Base-by-base conservation (phyloP, 306 rosid species). In the Gastrolobium villosum region DNA sequence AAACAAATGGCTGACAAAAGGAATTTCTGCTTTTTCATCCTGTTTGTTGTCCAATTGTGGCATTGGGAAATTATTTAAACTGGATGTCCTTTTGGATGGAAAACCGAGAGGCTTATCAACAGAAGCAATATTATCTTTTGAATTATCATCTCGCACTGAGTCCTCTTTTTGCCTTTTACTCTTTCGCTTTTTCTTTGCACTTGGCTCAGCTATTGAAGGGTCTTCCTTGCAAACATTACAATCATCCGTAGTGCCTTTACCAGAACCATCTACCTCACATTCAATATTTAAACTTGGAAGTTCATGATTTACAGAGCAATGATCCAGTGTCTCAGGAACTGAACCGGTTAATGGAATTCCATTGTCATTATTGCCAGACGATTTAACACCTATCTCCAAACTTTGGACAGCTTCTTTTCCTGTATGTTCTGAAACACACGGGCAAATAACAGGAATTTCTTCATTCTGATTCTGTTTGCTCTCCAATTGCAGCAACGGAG, bases 201-300 rank as follows among this genome's bases (percentile, higher is more conserved):
- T 57, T 10, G 76, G 40, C 5, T 44, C 20, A 32, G 81, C 1
- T 66, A 53, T 55, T 14, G 39, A 78, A 52, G 70, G 26, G 2
- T 10, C 70, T 36, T 56, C 70, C 35, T 50, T 49, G 15, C 4
- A 44, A 10, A 10, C 36, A 43, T 7, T 78, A 11, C 4, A 11
- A 20, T 45, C 60, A 56, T 67, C 82, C 30, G 54, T 44, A 41
- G 26, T 46, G 46, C 69, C 75, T 36, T 68, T 43, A 5, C 76
- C 34, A 50, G 44, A 44, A 43, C 15, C 61, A 32, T 77, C 69
- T 56, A 46, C 69, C 61, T 56, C 41, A 56, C 49, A 66, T 55
- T 6, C 61, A 60, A 20, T 46, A 9, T 6, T 34, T 9, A 32
- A 74, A 59, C 61, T 9, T 3, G 79, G 70, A 74, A 15, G 57